Percentiles rank a stretch among this genome's conserved stretches.
These are phyloP conservation scores for Coriolopsis trogii DNA, from an alignment of 1,284 basidiomycete genomes.

Conservation along the genomic window DNA sequence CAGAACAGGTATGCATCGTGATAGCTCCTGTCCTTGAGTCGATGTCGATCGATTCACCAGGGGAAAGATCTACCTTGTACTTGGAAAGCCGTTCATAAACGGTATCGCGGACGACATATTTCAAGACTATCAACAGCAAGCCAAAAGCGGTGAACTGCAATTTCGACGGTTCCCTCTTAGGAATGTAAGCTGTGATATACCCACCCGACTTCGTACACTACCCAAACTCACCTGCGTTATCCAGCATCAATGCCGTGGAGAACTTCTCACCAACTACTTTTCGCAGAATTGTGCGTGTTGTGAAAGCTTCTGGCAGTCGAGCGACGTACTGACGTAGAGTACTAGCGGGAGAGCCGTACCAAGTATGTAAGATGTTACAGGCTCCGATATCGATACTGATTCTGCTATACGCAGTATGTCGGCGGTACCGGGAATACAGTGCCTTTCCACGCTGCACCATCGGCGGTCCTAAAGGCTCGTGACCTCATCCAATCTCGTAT, in stretches of 20 bases:
- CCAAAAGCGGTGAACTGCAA: conserved; percentile 49
- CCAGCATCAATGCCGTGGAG: conserved; percentile 74
- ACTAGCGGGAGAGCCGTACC: conserved; percentile 72
- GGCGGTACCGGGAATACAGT: conserved; percentile 73
- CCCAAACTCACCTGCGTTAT: too few relatives aligned
- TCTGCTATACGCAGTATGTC: conserved; percentile 56
- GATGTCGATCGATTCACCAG: conserved; percentile 35
- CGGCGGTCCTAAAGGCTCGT: conserved; percentile 58
- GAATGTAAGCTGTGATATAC: conserved; percentile 52
- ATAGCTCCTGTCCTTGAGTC: not conserved
- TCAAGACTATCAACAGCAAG: conserved; percentile 64
- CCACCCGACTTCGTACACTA: too few relatives aligned
- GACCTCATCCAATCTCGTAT: conserved; percentile 57
- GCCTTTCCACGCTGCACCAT: conserved; percentile 58
- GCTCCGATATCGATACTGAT: not conserved
- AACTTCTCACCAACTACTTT: conserved; percentile 76
- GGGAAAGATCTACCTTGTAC: conserved; percentile 65
- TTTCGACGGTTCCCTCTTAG: conserved; percentile 73
- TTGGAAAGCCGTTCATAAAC: conserved; percentile 43
- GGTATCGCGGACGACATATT: conserved; percentile 58
- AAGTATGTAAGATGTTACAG: conserved; percentile 44
- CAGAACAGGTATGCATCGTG: conserved; percentile 42
- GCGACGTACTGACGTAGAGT: conserved; percentile 1
- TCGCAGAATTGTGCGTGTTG: conserved; percentile 72
- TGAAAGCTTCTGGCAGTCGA: not conserved